Evolutionary conservation across 2,329 filamentous ascomycete genomes (phyloP), one percentile per base, ranked within the genome.

Genomic region (Aspergillus candidus): DNA sequence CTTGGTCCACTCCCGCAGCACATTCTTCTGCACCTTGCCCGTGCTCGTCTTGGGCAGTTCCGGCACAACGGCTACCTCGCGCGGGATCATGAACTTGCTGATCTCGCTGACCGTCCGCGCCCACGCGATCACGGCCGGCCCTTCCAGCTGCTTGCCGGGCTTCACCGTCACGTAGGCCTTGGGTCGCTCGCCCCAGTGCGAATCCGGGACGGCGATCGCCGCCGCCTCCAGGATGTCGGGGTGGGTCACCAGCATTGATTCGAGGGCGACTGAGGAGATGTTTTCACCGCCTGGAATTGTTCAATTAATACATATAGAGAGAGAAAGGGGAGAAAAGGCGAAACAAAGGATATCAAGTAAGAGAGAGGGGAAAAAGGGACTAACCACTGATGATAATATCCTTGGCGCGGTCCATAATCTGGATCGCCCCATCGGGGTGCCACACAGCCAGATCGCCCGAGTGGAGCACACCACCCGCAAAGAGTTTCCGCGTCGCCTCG

Each of bases 31-130:
- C 48, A 97, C 77, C 76, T 98, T 98, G 3, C 93, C 93, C 1
- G 93, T 98, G 66, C 86, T 93, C 22, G 93, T 98, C 78, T 98
- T 98, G 8, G 93, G 93, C 52, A 98, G 72, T 66, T 96, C 90
- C 5, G 72, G 54, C n/a, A 98, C 80, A 35, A 97, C 73, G 65
- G 94, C 87, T 1, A 84, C 78, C 65, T 84, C 81, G 40, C 75
- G 72, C 11, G 79, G 81, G 35, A 84, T 83, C 93, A 97, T 97
- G 62, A 96, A 98, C 52, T 82, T 82, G 69, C 86, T 90, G 55
- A 98, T 95, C 22, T 75, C 75, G 61, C 84, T 86, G 57, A 86
- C 78, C 52, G 84, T 73, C 65, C 84, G 90, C 3, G 90, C 88
- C 93, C 93, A 98, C 38, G 79, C 69, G 46, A 97, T 89, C 18